A percentile compares a stretch with the other conserved stretches of the same genome.
Conservation (phyloP, 2,329 filamentous ascomycete species). For the Colletotrichum theobromicola region DNA sequence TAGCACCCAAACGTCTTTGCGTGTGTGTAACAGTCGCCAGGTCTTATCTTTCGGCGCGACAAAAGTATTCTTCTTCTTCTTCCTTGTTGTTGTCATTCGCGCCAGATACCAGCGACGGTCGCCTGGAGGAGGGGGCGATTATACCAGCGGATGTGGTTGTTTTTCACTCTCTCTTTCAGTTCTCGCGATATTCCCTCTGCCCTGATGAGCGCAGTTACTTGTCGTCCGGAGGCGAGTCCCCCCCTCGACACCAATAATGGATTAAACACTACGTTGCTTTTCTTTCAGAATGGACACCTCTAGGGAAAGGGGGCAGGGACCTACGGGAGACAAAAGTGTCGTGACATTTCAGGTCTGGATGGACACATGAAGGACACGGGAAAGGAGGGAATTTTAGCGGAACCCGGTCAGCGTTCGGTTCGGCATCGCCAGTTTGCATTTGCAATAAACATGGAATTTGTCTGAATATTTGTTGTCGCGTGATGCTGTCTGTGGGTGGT, state of each 20-base stretch:
- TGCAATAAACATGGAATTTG: not conserved
- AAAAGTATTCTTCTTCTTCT: not conserved
- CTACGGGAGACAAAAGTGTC: not conserved
- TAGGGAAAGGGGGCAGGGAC: not conserved
- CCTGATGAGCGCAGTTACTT: not conserved
- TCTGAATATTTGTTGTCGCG: accelerated
- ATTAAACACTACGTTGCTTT: not conserved
- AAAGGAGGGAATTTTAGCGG: not conserved
- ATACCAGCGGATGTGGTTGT: not conserved
- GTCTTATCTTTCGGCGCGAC: not conserved
- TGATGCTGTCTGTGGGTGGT: not conserved
- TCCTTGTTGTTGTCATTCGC: not conserved
- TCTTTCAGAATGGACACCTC: not conserved
- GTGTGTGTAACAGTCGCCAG: not conserved
- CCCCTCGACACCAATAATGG: not conserved
- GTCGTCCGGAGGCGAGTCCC: not conserved
- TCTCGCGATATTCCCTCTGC: not conserved
- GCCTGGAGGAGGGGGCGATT: not conserved
- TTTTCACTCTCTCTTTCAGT: not conserved
- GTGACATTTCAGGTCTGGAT: not conserved
- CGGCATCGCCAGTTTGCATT: not conserved
- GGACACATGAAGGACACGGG: not conserved
- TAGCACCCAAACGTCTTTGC: not conserved
- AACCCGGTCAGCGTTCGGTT: not conserved
- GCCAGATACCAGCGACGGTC: not conserved